Conservation (phyloP, 2,329 filamentous ascomycete genomes). For the Penicillium sp. region DNA sequence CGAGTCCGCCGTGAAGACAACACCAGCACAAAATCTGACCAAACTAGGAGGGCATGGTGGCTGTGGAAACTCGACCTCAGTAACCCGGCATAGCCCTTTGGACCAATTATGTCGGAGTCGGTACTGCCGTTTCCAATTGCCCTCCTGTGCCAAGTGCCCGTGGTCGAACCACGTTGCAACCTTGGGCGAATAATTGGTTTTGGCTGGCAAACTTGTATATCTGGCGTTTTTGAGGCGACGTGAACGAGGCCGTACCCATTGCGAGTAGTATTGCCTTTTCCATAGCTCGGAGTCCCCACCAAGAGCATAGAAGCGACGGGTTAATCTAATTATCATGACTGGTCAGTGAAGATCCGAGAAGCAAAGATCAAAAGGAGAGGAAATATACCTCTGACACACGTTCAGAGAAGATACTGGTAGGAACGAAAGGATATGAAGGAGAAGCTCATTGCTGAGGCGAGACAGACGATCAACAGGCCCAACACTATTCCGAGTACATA, state of each 20-base stretch:
- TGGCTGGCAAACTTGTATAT: slow-evolving; percentile 40
- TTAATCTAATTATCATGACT: slow-evolving; percentile 42
- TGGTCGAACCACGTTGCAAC: slow-evolving; percentile 63
- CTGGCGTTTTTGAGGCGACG: slow-evolving; percentile 69
- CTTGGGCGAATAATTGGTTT: slow-evolving; percentile 54
- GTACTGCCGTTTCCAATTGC: slow-evolving; percentile 86
- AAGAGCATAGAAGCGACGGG: slow-evolving; percentile 69
- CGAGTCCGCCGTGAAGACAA: slow-evolving; percentile 74
- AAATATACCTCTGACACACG: slow-evolving; percentile 57
- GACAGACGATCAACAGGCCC: slow-evolving; percentile 62
- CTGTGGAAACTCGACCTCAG: slow-evolving; percentile 67
- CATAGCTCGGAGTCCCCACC: slow-evolving; percentile 83
- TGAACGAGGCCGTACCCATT: slow-evolving; percentile 80
- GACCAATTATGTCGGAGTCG: slow-evolving; percentile 90
- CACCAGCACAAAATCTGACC: slow-evolving; percentile 72
- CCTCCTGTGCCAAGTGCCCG: slow-evolving; percentile 53
- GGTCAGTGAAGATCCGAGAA: neutral
- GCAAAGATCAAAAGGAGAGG: neutral
- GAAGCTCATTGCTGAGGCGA: slow-evolving; percentile 78
- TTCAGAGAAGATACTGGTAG: slow-evolving; percentile 70
- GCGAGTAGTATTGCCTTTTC: slow-evolving; percentile 83
- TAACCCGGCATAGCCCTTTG: slow-evolving; percentile 73
- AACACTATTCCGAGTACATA: slow-evolving; percentile 28
- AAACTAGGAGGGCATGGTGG: slow-evolving; percentile 61
- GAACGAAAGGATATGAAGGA: slow-evolving; percentile 78